Percentiles rank a stretch among this genome's conserved stretches.
Conservation (phyloP, 2,329 filamentous ascomycete species). For the Grosmannia serpens region DNA sequence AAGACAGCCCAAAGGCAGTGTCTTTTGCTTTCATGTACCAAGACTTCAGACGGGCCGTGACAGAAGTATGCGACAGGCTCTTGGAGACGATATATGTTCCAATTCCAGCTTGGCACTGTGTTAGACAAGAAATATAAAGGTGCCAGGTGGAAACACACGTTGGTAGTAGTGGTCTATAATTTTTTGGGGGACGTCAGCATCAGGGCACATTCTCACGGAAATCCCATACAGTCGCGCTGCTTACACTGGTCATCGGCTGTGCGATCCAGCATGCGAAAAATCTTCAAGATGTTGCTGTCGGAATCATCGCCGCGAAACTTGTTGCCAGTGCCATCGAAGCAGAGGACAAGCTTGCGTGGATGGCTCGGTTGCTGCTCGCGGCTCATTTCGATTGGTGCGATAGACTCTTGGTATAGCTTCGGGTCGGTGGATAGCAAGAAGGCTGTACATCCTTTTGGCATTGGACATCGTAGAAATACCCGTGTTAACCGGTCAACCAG, state of each 20-base stretch:
- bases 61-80: constrained; percentile 45
- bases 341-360: constrained; percentile 41
- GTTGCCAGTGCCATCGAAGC: constrained; percentile 54
- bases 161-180: constrained; percentile 46
- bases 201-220: background rate
- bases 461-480: too few relatives aligned
- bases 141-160: constrained; percentile 24
- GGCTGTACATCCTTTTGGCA: too few relatives aligned
- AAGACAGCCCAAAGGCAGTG: constrained; percentile 67
- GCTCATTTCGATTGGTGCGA: too few relatives aligned
- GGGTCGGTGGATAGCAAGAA: too few relatives aligned
- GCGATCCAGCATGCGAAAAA: constrained; percentile 58
- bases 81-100: constrained; percentile 59
- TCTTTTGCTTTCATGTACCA: constrained; percentile 68
- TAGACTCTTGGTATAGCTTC: too few relatives aligned
- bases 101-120: constrained; percentile 42
- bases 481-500: too few relatives aligned
- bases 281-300: constrained; percentile 57
- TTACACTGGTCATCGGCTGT: constrained; percentile 47
- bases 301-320: constrained; percentile 52
- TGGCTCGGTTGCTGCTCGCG: background rate
- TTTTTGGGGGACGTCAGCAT: background rate
- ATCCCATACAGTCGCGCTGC: constrained; percentile 8
- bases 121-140: background rate
- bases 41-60: constrained; percentile 45